These are phyloP conservation scores for Globisporangium recalcitrans DNA, from an alignment of 352 stramenopile genomes.

Conservation along the genomic window DNA sequence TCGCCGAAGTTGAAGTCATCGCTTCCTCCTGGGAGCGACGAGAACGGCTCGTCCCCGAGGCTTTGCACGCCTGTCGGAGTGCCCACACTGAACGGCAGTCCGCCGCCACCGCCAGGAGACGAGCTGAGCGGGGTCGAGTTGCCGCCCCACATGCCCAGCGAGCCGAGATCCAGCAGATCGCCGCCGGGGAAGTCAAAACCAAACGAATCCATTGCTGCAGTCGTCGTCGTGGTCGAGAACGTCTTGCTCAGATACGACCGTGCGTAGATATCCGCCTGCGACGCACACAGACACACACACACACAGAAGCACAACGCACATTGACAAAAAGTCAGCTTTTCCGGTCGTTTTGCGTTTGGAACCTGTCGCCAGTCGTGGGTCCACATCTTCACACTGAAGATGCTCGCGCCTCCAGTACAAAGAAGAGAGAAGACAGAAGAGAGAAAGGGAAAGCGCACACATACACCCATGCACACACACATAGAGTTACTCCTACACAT, in stretches of 20 bases:
- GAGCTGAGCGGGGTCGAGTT: conserved; percentile 58
- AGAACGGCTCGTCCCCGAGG: conserved; percentile 73
- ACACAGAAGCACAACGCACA: neutral
- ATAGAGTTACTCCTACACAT: neutral
- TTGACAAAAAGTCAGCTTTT: conserved; percentile 1
- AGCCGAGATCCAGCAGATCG: conserved; percentile 73
- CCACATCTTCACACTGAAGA: neutral
- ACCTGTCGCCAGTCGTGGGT: neutral
- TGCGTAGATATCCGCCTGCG: conserved; percentile 2
- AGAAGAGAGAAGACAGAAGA: neutral
- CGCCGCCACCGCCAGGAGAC: conserved; percentile 49
- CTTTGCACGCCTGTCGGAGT: conserved; percentile 81
- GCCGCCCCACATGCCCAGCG: conserved; percentile 61
- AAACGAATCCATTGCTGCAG: conserved; percentile 68
- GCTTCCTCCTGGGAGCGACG: conserved; percentile 33
- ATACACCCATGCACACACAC: neutral
- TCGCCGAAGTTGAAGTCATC: conserved; percentile 81
- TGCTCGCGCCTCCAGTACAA: neutral
- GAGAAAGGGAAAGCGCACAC: neutral
- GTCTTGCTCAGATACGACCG: neutral
- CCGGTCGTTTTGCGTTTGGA: conserved; percentile 1
- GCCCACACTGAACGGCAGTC: conserved; percentile 77
- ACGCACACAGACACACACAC: neutral
- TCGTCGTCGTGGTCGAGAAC: conserved; percentile 8
- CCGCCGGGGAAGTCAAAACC: conserved; percentile 75